Evolutionary conservation across 129 eudicot genomes (phyloP).

Genomic region (Pseudognaphalium luteoalbum): DNA sequence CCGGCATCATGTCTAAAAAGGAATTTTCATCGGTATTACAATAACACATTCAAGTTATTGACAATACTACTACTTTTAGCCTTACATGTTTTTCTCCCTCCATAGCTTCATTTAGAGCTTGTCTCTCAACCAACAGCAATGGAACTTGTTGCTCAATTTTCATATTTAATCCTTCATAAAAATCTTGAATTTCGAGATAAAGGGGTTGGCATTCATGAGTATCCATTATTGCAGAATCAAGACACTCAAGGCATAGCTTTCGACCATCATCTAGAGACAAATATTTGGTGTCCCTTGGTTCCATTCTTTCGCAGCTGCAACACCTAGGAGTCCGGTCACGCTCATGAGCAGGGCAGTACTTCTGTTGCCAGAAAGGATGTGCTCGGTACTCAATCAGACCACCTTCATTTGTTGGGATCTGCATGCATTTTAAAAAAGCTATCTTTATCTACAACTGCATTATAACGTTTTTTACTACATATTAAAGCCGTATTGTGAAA

Average conservation of each 20-base stretch:
- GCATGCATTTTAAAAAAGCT: constrained; percentile 4
- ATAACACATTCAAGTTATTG: not conserved
- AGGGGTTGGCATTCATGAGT: constrained; percentile 94
- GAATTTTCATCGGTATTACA: constrained; percentile 1
- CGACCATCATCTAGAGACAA: constrained; percentile 87
- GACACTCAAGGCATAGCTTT: constrained; percentile 88
- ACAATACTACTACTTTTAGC: not conserved
- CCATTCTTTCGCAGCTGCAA: constrained; percentile 99
- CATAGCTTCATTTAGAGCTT: constrained; percentile 96
- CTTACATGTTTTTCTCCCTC: constrained; percentile 90
- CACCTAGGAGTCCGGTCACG: constrained; percentile 85
- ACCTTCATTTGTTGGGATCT: constrained; percentile 85
- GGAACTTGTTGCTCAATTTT: constrained; percentile 91
- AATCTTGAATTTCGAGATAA: constrained; percentile 90
- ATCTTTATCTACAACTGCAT: not conserved
- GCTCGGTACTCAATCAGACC: constrained; percentile 94
- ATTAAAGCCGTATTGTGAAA: not conserved
- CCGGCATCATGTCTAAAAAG: not conserved
- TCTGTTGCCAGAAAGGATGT: constrained; percentile 96
- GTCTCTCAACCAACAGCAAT: constrained; percentile 89
- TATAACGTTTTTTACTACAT: not conserved
- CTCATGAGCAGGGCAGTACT: constrained; percentile 95
- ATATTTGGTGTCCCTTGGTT: constrained; percentile 72
- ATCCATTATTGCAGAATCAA: constrained; percentile 91
- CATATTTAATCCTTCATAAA: constrained; percentile 90